Evolutionary conservation across 441 rosid species (phyloP).

Genomic region (Kokia cookei): DNA sequence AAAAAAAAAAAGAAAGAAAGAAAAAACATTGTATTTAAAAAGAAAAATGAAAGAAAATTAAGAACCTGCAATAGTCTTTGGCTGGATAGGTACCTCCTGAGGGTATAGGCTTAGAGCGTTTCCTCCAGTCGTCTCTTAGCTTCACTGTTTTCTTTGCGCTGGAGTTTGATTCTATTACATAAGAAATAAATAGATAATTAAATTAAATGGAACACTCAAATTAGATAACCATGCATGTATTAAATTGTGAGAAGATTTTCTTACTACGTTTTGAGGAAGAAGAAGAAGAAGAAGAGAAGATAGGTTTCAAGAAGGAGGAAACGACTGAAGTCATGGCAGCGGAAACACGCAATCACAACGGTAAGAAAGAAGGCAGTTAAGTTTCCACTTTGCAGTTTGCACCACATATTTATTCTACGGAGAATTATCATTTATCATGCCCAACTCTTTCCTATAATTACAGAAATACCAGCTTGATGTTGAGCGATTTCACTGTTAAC

Average conservation of each 20-base stretch:
- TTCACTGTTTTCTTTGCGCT: constrained; percentile 41
- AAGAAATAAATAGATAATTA: background rate
- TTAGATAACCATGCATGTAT: background rate
- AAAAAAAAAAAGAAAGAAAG: background rate
- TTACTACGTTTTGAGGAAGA: constrained; percentile 40
- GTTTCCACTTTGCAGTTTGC: constrained; percentile 3
- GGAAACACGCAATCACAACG: background rate
- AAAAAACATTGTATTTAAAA: background rate
- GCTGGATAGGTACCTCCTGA: constrained; percentile 91
- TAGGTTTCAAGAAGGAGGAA: constrained; percentile 34
- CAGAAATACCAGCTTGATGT: background rate
- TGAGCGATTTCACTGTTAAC: background rate
- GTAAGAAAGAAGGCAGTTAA: background rate
- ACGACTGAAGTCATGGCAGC: constrained; percentile 32
- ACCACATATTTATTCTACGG: constrained; percentile 1
- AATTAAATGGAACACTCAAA: background rate
- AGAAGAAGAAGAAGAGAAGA: constrained; percentile 33
- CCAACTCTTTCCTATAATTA: background rate
- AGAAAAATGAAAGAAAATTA: background rate
- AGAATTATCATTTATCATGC: background rate
- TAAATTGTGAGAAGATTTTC: background rate
- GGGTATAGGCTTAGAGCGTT: constrained; percentile 78
- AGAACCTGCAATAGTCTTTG: constrained; percentile 91
- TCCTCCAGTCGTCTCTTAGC: constrained; percentile 81
- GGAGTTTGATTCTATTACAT: constrained; percentile 22